Evolutionary conservation across 495 filamentous ascomycete genomes (phyloP), one percentile per base, ranked within the genome.

Genomic region (Tuber melanosporum): DNA sequence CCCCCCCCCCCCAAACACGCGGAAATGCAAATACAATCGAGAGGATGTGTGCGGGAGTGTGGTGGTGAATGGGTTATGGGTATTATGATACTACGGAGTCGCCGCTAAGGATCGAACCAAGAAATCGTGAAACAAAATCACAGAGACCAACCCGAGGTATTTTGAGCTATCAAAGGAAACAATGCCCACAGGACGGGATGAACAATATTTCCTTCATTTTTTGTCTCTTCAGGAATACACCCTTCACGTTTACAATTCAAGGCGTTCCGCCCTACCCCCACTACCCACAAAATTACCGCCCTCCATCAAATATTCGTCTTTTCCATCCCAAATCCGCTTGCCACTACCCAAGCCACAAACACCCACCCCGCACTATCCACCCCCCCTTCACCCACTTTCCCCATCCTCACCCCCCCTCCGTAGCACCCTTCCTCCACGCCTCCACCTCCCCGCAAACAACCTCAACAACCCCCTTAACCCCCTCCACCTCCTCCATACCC

Each of bases 401-500:
- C 20, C 20, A 57, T 26, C 49, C 22, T 52, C 22, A 57, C 49
- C 49, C 49, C 19, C 22, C 49, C 32, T 72, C 62, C 42, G 32
- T 39, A 49, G 74, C 72, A 17, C 47, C 74, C 22, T 73, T 73
- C 57, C 77, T 73, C 44, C 77, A 72, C 36, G 78, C 72, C 69
- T 84, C 87, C 78, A 93, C 84, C 77, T 88, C 87, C n/a, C 85
- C 83, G 81, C 92, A 85, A 19, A 95, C 86, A 71, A 91, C 86
- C 72, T 92, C 88, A 73, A 94, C 90, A 74, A 94, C 89, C 79
- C 87, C 87, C 76, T 86, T 88, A 74, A 98, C 88, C 3, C 91
- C 94, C 81, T 95, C 94, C 92, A 97, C 93, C 85, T 98, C 95
- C 86, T 98, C 95, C 82, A 96, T 93, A n/a, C 94, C 89, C 15